Base-by-base conservation (phyloP, 192 early-diverging fungal genomes). In the Backusella westeae region DNA sequence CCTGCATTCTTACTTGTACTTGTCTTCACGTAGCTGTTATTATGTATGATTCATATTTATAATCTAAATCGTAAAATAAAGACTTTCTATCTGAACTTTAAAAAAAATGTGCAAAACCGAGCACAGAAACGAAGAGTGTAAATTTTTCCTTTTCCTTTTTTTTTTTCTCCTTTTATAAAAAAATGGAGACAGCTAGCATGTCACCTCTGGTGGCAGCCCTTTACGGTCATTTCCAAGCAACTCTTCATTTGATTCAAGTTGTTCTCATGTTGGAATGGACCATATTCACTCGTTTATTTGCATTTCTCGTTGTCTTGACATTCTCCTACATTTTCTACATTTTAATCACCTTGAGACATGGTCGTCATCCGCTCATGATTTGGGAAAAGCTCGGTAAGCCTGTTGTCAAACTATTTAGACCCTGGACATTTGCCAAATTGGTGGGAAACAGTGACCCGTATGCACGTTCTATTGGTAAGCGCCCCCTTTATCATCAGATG, bases 381-480 rank as follows among this genome's bases (percentile, higher is more conserved):
- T 89, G 88, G 88, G 83, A 87, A 35, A 80, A 77, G 12, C 78
- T 89, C 69, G 84, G 82, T 23, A 84, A 82, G 34, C 77, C 85
- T 23, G 78, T 85, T 65, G 81, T 85, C 26, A 85, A 86, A 36
- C 68, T 81, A 14, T 77, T 89, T 67, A 75, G 88, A 17, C 80
- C 79, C 7, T 86, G 77, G 80, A 83, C 85, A 67, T 89, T 85
- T 75, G 80, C 85, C 23, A 78, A 79, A 9, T 67, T 89, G 17
- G 75, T 86, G 12, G 69, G 79, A 19, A 78, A 80, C 36, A 85
- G 78, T 8, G 86, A 87, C 67, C 88, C 88, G 17, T 89, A 85
- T 81, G 77, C 79, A 26, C 69, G 79, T 65, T 84, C 83, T 1
- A 87, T 89, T 72, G 71, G 84, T 85, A 76, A 78, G 8, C 8